These are phyloP conservation scores for Grammothele lineata DNA, from an alignment of 768 basidiomycete species.

Conservation along the genomic window DNA sequence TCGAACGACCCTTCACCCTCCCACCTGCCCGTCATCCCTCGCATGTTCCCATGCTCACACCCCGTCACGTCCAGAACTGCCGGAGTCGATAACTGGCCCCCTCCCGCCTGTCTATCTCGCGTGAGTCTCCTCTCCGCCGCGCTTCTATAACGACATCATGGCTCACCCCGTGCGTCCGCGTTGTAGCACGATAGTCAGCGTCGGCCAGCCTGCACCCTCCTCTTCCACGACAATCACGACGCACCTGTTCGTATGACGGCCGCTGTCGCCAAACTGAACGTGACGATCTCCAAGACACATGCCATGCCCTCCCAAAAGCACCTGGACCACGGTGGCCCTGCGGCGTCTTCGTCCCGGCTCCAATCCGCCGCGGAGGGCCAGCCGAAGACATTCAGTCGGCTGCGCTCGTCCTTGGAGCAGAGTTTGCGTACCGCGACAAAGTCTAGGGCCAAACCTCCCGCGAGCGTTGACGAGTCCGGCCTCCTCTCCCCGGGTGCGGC, in stretches of 20 bases:
- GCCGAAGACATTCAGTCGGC: constrained; percentile 55
- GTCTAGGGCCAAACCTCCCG: constrained; percentile 29
- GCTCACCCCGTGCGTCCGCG: constrained; percentile 1
- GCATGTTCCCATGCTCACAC: constrained; percentile 16
- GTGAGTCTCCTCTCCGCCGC: constrained; percentile 5
- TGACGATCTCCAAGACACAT: constrained; percentile 39
- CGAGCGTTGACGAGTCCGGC: constrained; percentile 37
- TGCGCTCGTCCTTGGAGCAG: constrained; percentile 66
- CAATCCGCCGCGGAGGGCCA: constrained; percentile 34
- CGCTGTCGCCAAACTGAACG: constrained; percentile 35
- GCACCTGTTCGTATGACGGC: constrained; percentile 37
- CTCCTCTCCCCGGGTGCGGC: constrained; percentile 32
- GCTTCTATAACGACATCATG: neutral
- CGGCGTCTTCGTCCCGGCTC: constrained; percentile 28
- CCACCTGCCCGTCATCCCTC: constrained; percentile 2
- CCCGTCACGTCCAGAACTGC: constrained; percentile 8
- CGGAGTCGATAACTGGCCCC: constrained; percentile 2
- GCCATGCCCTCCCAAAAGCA: constrained; percentile 37
- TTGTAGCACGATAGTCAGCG: constrained; percentile 8
- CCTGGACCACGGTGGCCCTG: constrained; percentile 19
- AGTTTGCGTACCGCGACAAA: constrained; percentile 61
- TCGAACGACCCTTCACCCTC: constrained; percentile 7
- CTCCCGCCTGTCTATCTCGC: constrained; percentile 6
- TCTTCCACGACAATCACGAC: constrained; percentile 8
- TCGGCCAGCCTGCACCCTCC: constrained; percentile 5